Percentiles rank a stretch among this genome's conserved stretches.
phyloP scores from a whole-genome alignment of 192 early-diverging fungal genomes.

The Coemansia sp. region DNA sequence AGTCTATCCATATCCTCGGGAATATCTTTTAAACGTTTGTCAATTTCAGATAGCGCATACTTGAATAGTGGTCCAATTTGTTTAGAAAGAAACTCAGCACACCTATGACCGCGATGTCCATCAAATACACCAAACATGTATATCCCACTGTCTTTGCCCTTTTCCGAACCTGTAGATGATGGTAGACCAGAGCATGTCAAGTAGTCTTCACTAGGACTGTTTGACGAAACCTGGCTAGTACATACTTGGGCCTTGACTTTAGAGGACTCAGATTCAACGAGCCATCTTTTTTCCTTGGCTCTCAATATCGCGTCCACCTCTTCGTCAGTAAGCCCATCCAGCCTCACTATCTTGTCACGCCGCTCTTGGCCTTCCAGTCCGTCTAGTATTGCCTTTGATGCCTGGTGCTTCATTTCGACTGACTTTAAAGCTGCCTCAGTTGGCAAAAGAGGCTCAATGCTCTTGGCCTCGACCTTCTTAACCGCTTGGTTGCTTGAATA shows the following conservation, averaged over 20 bases:
- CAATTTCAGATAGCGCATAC: too few species aligned
- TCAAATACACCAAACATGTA: conserved; percentile 50
- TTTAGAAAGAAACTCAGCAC: conserved; percentile 29
- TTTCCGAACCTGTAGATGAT: neutral
- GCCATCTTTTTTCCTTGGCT: conserved; percentile 36
- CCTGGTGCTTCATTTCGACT: neutral
- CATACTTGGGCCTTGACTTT: neutral
- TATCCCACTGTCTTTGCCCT: neutral
- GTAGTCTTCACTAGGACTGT: neutral
- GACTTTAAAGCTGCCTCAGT: neutral
- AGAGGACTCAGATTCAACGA: neutral
- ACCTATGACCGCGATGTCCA: conserved; percentile 40
- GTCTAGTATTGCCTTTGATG: conserved; percentile 6
- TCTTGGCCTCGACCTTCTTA: neutral
- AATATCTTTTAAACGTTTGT: too few species aligned
- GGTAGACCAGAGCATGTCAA: neutral
- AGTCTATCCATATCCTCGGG: too few species aligned
- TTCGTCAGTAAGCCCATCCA: conserved; percentile 30
- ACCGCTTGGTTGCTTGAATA: neutral
- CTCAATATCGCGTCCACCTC: conserved; percentile 44
- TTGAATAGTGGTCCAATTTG: conserved; percentile 7
- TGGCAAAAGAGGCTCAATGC: neutral
- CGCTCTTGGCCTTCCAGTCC: conserved; percentile 14
- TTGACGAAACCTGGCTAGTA: neutral
- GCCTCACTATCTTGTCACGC: conserved; percentile 12